These are phyloP conservation scores for Marasmius fiardii DNA, from an alignment of 1,284 basidiomycete species.

Conservation along the genomic window DNA sequence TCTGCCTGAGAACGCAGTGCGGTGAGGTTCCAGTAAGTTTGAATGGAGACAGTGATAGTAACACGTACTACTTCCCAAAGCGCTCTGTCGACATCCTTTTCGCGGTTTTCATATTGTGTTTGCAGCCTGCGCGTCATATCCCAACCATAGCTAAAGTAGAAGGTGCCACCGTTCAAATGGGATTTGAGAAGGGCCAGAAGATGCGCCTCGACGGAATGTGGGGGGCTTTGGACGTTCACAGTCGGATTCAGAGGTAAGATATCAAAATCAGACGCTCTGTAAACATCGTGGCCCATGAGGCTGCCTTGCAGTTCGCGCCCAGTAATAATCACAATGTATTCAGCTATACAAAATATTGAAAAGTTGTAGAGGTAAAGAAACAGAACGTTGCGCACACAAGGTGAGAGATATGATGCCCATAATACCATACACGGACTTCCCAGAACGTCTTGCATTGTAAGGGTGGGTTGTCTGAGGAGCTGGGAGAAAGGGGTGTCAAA, in stretches of 20 bases:
- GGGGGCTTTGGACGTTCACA: constrained; percentile 59
- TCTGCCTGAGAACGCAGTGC: constrained; percentile 57
- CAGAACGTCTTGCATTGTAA: constrained; percentile 50
- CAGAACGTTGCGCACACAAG: constrained; percentile 58
- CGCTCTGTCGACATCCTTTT: constrained; percentile 49
- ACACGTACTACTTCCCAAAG: constrained; percentile 70
- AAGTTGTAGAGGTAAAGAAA: constrained; percentile 3
- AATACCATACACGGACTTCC: constrained; percentile 77
- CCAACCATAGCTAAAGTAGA: constrained; percentile 91
- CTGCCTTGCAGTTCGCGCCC: constrained; percentile 78
- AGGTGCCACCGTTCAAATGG: constrained; percentile 77
- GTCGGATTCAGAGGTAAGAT: constrained; percentile 82
- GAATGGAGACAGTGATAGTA: constrained; percentile 10
- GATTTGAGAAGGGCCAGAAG: constrained; percentile 84
- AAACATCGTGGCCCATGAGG: constrained; percentile 84
- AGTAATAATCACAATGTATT: constrained; percentile 91
- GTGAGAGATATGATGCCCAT: constrained; percentile 83
- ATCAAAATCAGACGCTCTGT: constrained; percentile 88
- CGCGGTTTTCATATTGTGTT: constrained; percentile 65
- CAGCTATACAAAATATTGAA: constrained; percentile 52
- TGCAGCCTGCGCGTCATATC: constrained; percentile 91
- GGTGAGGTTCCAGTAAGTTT: constrained; percentile 16
- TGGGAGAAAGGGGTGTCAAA: constrained; percentile 24
- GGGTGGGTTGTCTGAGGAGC: constrained; percentile 55
- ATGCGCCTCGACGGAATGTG: constrained; percentile 87